These are phyloP conservation scores for Ogataea saltuana DNA, from an alignment of 805 yeast genomes.

Conservation along the genomic window DNA sequence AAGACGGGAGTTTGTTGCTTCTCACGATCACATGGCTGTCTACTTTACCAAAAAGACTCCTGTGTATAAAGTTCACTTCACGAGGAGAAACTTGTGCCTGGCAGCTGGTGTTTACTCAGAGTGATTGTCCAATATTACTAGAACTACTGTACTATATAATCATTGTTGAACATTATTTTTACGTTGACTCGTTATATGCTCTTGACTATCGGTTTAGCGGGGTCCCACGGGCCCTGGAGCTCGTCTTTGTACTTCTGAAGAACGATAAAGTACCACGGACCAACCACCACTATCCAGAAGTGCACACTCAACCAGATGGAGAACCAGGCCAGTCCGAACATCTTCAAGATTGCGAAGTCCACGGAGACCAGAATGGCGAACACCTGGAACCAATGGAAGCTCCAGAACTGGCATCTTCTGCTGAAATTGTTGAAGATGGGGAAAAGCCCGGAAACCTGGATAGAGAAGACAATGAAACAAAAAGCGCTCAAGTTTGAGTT, in stretches of 20 bases:
- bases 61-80: constrained; percentile 88
- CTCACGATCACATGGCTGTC: constrained; percentile 89
- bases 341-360: constrained; percentile 35
- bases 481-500: constrained; percentile 74
- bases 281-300: constrained; percentile 48
- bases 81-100: constrained; percentile 84
- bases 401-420: constrained; percentile 40
- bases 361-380: constrained; percentile 33
- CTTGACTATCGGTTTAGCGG: constrained; percentile 70
- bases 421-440: constrained; percentile 70
- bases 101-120: constrained; percentile 87
- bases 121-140: constrained; percentile 16
- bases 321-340: constrained; percentile 44
- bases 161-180: neutral
- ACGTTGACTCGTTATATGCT: constrained; percentile 15
- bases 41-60: constrained; percentile 94
- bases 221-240: constrained; percentile 92
- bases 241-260: constrained; percentile 82
- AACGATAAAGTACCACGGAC: constrained; percentile 70
- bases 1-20: constrained; percentile 72
- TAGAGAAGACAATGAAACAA: constrained; percentile 73
- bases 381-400: constrained; percentile 36
- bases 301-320: constrained; percentile 53
- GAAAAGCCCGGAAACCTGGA: constrained; percentile 68
- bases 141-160: neutral